Conservation (phyloP, 2,329 filamentous ascomycete species). For the Scopulariopsis brevicaulis region DNA sequence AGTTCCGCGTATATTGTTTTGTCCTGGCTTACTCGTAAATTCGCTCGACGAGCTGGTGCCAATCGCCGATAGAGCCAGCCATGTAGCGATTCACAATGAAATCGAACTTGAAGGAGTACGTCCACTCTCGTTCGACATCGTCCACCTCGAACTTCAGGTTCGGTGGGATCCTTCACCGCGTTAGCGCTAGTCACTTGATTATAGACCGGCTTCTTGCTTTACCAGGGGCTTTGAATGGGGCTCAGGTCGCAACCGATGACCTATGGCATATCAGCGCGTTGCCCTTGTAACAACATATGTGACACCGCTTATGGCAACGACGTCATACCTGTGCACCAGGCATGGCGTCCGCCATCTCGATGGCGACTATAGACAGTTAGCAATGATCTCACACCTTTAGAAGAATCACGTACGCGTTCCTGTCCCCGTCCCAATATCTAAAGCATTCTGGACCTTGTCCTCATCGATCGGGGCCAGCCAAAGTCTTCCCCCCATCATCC, state of each 20-base stretch:
- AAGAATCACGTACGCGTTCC: constrained; percentile 9
- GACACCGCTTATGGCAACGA: too few relatives aligned
- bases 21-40: constrained; percentile 11
- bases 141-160: constrained; percentile 16
- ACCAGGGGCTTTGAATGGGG: constrained; percentile 13
- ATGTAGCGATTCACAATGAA: constrained; percentile 16
- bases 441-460: not conserved
- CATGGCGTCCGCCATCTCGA: constrained; percentile 22
- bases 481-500: not conserved
- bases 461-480: not conserved
- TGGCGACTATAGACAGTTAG: constrained; percentile 22
- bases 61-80: constrained; percentile 16
- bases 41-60: constrained; percentile 11
- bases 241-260: constrained; percentile 15
- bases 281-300: too few relatives aligned
- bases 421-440: constrained; percentile 9
- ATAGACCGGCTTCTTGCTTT: not conserved
- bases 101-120: constrained; percentile 13
- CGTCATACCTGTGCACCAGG: constrained; percentile 10
- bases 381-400: not conserved
- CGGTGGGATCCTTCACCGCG: constrained; percentile 9
- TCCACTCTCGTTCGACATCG: constrained; percentile 14
- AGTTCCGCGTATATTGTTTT: not conserved
- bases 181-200: not conserved
- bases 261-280: not conserved